phyloP scores from a whole-genome alignment of 1,284 basidiomycete genomes.

The Neonothopanus nambi region DNA sequence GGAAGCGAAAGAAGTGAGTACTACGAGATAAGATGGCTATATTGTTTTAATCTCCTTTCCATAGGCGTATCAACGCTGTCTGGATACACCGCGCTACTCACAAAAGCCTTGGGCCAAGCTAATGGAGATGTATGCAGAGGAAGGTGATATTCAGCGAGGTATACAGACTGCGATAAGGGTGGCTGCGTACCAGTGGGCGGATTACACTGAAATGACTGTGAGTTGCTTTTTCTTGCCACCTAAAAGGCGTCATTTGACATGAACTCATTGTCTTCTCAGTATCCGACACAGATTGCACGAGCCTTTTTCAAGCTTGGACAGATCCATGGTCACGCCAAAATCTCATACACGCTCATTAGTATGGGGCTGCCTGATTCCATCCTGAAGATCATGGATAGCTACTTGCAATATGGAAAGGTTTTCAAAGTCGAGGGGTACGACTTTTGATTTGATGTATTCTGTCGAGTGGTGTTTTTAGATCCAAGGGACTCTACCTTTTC shows the following conservation, averaged over 20 bases:
- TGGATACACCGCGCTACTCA: slow-evolving; percentile 85
- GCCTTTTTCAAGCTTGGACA: slow-evolving; percentile 92
- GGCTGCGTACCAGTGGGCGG: slow-evolving; percentile 88
- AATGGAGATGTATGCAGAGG: slow-evolving; percentile 93
- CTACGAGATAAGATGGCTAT: too few species aligned
- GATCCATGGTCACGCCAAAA: slow-evolving; percentile 94
- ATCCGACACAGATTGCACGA: slow-evolving; percentile 88
- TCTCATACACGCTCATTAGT: slow-evolving; percentile 90
- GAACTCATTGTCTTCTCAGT: slow-evolving; percentile 46
- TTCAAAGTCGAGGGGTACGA: slow-evolving; percentile 84
- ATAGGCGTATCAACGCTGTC: slow-evolving; percentile 85
- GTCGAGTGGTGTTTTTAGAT: too few species aligned
- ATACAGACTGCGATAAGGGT: slow-evolving; percentile 92
- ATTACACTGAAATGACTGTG: slow-evolving; percentile 84
- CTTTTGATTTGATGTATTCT: slow-evolving; percentile 55
- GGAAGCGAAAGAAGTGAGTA: slow-evolving; percentile 81
- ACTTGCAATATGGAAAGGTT: slow-evolving; percentile 74
- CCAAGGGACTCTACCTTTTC: too few species aligned
- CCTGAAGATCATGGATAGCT: slow-evolving; percentile 84
- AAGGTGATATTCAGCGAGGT: slow-evolving; percentile 87
- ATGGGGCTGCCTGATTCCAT: slow-evolving; percentile 89
- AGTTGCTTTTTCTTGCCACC: slow-evolving; percentile 36
- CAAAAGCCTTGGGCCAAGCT: slow-evolving; percentile 91
- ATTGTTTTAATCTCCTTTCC: background rate
- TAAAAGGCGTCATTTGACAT: background rate